phyloP scores from a whole-genome alignment of 208 protist genomes.

The Wallacemonas sp. region DNA sequence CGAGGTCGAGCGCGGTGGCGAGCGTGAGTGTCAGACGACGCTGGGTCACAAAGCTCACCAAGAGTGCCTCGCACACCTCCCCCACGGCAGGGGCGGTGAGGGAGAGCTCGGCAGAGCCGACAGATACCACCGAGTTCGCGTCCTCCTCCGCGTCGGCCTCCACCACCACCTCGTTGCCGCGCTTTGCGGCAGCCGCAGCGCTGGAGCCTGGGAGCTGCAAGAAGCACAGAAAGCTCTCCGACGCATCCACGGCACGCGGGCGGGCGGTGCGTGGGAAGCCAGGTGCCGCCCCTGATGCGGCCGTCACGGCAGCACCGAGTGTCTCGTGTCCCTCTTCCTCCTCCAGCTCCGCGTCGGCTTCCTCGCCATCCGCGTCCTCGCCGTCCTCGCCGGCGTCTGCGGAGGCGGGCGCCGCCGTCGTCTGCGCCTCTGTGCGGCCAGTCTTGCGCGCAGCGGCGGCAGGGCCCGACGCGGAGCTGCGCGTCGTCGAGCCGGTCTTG shows the following conservation, averaged over 20 bases:
- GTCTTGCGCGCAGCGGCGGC: not conserved
- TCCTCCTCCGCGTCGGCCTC: not conserved
- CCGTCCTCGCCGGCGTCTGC: conserved; percentile 14
- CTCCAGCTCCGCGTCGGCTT: conserved; percentile 24
- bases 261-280: not conserved
- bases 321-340: conserved; percentile 15
- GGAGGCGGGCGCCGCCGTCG: not conserved
- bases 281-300: not conserved
- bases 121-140: not conserved
- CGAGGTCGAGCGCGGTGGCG: conserved; percentile 43
- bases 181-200: not conserved
- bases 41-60: conserved; percentile 83
- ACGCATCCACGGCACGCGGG: conserved; percentile 28
- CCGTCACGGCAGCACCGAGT: not conserved
- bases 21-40: conserved; percentile 32
- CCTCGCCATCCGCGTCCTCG: conserved; percentile 16
- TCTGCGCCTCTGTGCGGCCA: not conserved
- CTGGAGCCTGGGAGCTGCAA: conserved; percentile 14
- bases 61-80: conserved; percentile 33
- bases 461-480: not conserved
- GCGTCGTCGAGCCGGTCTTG: not conserved
- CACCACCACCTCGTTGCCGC: not conserved
- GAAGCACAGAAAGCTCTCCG: conserved; percentile 78
- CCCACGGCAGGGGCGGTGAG: too few species aligned
- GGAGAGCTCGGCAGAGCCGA: not conserved